These are phyloP conservation scores for Heterotrichella gracilis DNA, from an alignment of 352 stramenopile species.

Conservation along the genomic window DNA sequence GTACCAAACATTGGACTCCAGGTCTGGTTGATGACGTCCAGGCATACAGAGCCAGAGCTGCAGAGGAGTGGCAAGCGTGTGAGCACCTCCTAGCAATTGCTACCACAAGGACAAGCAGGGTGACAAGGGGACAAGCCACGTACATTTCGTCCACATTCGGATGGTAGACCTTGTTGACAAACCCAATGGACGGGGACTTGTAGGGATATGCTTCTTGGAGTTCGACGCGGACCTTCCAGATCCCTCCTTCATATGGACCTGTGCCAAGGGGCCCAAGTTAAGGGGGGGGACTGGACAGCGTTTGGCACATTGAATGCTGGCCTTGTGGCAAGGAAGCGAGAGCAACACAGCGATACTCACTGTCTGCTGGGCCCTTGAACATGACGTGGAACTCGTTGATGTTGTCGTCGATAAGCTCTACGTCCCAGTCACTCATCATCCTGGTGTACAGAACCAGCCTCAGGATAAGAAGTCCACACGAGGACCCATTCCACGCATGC, in stretches of 20 bases:
- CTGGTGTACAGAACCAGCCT: too few species aligned
- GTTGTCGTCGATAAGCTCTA: constrained; percentile 16
- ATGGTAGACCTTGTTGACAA: constrained; percentile 56
- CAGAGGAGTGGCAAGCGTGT: too few species aligned
- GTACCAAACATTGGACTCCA: constrained; percentile 68
- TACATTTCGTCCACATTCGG: constrained; percentile 65
- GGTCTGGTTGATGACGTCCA: constrained; percentile 67
- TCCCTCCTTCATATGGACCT: constrained; percentile 51
- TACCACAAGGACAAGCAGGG: too few species aligned
- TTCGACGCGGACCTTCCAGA: constrained; percentile 60
- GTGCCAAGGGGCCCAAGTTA: too few species aligned
- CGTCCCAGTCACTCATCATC: constrained; percentile 47
- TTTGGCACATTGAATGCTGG: too few species aligned
- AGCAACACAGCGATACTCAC: not conserved
- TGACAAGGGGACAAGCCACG: too few species aligned
- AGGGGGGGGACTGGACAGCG: too few species aligned
- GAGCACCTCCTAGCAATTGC: too few species aligned
- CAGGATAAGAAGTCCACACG: too few species aligned
- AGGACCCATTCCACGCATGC: too few species aligned
- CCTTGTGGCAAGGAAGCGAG: constrained; percentile 27
- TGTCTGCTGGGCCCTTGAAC: constrained; percentile 17
- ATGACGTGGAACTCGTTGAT: constrained; percentile 13
- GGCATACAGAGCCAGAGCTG: constrained; percentile 50
- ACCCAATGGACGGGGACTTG: constrained; percentile 58
- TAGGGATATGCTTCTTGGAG: constrained; percentile 58